These are phyloP conservation scores for Flaveria ramosissima DNA, from an alignment of 129 eudicot genomes.

Conservation along the genomic window DNA sequence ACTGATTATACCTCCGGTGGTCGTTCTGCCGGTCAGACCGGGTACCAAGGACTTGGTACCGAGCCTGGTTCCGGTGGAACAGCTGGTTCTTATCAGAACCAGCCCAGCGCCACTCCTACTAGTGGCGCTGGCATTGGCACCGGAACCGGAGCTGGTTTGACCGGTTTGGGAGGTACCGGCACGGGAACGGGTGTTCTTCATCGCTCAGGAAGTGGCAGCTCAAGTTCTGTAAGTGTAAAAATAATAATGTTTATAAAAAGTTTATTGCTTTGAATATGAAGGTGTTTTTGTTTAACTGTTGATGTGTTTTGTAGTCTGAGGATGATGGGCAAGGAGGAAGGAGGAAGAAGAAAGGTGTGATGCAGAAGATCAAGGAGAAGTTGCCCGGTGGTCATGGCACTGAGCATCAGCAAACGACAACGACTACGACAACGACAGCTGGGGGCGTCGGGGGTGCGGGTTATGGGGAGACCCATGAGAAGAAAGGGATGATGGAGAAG, in stretches of 20 bases:
- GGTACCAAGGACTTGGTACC: constrained; percentile 19
- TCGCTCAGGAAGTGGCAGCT: constrained; percentile 63
- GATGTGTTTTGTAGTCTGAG: constrained; percentile 47
- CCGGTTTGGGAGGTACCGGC: constrained; percentile 1
- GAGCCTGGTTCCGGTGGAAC: constrained; percentile 6
- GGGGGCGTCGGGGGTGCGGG: neutral
- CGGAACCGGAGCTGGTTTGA: neutral
- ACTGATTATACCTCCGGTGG: neutral
- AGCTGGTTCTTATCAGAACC: constrained; percentile 19
- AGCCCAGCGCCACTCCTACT: constrained; percentile 30
- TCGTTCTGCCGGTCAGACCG: neutral
- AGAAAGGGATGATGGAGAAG: constrained; percentile 19
- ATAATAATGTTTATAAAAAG: too few species aligned
- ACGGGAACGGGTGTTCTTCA: constrained; percentile 34
- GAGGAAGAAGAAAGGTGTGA: constrained; percentile 63
- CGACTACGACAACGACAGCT: neutral
- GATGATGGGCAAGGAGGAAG: constrained; percentile 71
- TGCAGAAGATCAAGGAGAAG: constrained; percentile 22
- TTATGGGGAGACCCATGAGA: neutral
- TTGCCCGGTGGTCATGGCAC: neutral
- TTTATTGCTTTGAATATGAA: too few species aligned
- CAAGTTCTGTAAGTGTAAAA: constrained; percentile 52
- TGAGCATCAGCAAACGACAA: neutral
- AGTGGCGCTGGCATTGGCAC: neutral
- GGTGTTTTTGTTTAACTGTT: too few species aligned